These are phyloP conservation scores for Phytophthora pseudosyringae DNA, from an alignment of 352 stramenopile genomes.

Conservation along the genomic window DNA sequence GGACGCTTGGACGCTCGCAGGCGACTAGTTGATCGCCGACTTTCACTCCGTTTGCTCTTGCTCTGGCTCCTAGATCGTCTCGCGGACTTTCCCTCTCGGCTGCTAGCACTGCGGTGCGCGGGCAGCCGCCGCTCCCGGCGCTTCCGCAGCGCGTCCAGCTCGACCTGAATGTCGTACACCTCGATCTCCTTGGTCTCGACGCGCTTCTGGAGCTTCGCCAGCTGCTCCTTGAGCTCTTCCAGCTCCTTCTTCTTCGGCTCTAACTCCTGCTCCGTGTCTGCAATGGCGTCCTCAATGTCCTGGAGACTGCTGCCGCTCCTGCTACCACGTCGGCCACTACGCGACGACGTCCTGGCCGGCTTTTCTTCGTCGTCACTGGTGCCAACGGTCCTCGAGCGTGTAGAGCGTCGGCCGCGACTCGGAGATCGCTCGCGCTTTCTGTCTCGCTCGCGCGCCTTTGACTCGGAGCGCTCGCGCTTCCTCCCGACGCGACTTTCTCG, in stretches of 20 bases:
- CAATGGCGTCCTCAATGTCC: constrained; percentile 64
- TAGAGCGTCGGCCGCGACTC: constrained; percentile 24
- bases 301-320: constrained; percentile 33
- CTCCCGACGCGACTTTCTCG: constrained; percentile 19
- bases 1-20: constrained; percentile 56
- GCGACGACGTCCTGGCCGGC: constrained; percentile 4
- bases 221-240: constrained; percentile 41
- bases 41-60: constrained; percentile 28
- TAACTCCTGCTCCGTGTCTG: constrained; percentile 50
- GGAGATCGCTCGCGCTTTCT: constrained; percentile 27
- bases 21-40: constrained; percentile 40
- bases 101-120: constrained; percentile 21
- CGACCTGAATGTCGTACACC: constrained; percentile 69
- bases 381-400: constrained; percentile 5
- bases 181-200: constrained; percentile 67
- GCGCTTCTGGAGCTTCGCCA: constrained; percentile 43
- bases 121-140: constrained; percentile 47
- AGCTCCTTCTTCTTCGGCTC: constrained; percentile 55
- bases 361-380: constrained; percentile 30
- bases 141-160: constrained; percentile 65
- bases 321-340: constrained; percentile 26
- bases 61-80: constrained; percentile 35
- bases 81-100: constrained; percentile 11
- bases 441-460: constrained; percentile 17
- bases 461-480: constrained; percentile 32